Conservation (phyloP, 1,284 basidiomycete species). For the Thelephora terrestris region DNA sequence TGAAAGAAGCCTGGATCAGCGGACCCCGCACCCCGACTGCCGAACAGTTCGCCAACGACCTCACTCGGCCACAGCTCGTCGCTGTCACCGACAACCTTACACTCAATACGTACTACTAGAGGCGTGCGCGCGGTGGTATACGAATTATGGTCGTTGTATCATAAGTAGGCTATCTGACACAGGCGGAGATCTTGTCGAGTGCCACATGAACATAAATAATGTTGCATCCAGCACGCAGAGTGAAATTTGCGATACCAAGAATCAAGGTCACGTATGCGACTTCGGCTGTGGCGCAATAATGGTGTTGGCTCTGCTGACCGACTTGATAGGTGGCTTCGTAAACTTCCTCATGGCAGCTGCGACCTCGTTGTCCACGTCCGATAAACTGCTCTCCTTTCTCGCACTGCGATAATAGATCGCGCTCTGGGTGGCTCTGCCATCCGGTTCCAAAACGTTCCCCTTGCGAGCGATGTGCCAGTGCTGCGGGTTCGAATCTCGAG, state of each 20-base stretch:
- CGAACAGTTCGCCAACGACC: conserved; percentile 42
- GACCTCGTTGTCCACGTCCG: conserved; percentile 69
- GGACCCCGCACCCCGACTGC: conserved; percentile 34
- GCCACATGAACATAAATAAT: no score
- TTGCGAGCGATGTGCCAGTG: conserved; percentile 63
- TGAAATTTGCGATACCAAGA: no score
- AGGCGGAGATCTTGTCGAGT: no score
- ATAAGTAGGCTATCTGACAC: no score
- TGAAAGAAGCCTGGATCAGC: conserved; percentile 47
- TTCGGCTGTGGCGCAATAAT: no score
- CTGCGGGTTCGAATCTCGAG: conserved; percentile 65
- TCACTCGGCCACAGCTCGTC: conserved; percentile 40
- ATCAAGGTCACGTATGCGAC: no score
- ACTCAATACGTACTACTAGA: conserved; percentile 6
- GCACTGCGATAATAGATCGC: conserved; percentile 62
- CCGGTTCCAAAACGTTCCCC: conserved; percentile 24
- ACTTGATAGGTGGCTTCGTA: not conserved
- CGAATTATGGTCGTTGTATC: no score
- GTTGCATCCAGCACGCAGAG: no score
- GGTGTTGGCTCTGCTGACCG: no score
- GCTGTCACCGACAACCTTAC: conserved; percentile 35
- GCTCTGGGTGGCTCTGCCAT: conserved; percentile 24
- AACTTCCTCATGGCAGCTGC: conserved; percentile 34
- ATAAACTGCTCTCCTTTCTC: conserved; percentile 64
- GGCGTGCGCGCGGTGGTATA: no score